Conservation (phyloP, 2,329 filamentous ascomycete species). For the Claviceps sp. region DNA sequence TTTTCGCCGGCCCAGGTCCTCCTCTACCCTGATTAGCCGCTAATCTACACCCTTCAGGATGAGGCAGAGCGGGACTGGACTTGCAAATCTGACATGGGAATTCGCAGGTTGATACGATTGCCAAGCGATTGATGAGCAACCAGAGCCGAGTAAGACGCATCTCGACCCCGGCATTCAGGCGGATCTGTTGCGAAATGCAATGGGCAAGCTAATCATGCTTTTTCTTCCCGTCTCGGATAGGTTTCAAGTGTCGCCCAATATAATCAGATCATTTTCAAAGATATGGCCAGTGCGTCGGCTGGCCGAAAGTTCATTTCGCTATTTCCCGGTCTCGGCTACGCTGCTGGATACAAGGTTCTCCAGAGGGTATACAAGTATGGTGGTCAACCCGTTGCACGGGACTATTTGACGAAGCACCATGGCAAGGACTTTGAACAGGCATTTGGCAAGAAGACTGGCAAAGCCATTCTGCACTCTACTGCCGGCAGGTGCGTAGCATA, state of each 20-base stretch:
- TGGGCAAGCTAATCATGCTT: slow-evolving; percentile 9
- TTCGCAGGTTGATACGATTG: slow-evolving; percentile 81
- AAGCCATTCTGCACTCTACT: slow-evolving; percentile 95
- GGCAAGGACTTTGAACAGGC: slow-evolving; percentile 71
- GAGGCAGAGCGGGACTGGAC: neutral
- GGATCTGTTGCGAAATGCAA: neutral
- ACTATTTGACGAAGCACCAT: slow-evolving; percentile 72
- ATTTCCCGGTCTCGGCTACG: slow-evolving; percentile 94
- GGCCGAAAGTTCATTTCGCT: slow-evolving; percentile 81
- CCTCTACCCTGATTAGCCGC: too few species aligned
- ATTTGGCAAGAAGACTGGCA: slow-evolving; percentile 94
- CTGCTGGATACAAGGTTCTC: slow-evolving; percentile 92
- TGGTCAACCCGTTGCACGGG: slow-evolving; percentile 86
- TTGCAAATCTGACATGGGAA: neutral
- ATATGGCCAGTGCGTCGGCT: slow-evolving; percentile 59
- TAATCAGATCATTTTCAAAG: slow-evolving; percentile 88
- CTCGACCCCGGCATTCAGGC: neutral
- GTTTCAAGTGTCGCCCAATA: slow-evolving; percentile 40
- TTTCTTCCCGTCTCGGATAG: slow-evolving; percentile 10
- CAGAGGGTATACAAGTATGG: slow-evolving; percentile 99
- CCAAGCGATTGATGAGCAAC: slow-evolving; percentile 99
- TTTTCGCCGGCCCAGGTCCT: too few species aligned
- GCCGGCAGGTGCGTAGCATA: slow-evolving; percentile 57
- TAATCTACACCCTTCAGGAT: too few species aligned
- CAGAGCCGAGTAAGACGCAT: slow-evolving; percentile 46